Evolutionary conservation across 2,329 filamentous ascomycete species (phyloP).

Genomic region (Diaporthe humulicola): DNA sequence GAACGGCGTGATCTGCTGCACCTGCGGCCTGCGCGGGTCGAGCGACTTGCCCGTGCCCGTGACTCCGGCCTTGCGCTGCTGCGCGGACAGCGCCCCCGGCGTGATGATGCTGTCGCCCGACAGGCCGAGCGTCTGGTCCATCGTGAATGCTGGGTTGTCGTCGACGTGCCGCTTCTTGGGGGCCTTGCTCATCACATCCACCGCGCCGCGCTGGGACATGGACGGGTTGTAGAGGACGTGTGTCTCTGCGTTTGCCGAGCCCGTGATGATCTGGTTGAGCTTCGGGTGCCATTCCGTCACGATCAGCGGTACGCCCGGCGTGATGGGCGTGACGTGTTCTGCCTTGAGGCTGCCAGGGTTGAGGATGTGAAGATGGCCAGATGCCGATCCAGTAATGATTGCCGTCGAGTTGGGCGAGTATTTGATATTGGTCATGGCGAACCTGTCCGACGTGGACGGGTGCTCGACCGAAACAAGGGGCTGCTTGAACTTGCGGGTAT

Average conservation of each 20-base stretch:
- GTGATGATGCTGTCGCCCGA: constrained; percentile 86
- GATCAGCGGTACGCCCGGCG: constrained; percentile 84
- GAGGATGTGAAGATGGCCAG: constrained; percentile 90
- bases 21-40: constrained; percentile 87
- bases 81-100: constrained; percentile 69
- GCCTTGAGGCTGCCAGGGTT: constrained; percentile 91
- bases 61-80: constrained; percentile 75
- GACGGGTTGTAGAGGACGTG: constrained; percentile 91
- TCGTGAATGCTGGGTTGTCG: constrained; percentile 89
- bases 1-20: constrained; percentile 89
- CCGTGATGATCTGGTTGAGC: constrained; percentile 95
- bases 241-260: constrained; percentile 90
- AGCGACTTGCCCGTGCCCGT: constrained; percentile 81
- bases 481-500: constrained; percentile 93
- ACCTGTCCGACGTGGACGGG: constrained; percentile 85
- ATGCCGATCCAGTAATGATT: constrained; percentile 89
- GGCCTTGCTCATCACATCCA: constrained; percentile 90
- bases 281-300: constrained; percentile 92
- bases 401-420: constrained; percentile 88
- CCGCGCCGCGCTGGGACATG: constrained; percentile 85
- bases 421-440: constrained; percentile 86
- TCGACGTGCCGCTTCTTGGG: constrained; percentile 97
- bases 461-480: constrained; percentile 86
- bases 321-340: constrained; percentile 90
- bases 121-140: constrained; percentile 83